Percentiles rank a stretch among this genome's conserved stretches.
phyloP scores from a whole-genome alignment of 139 green algal species.

The Spirogloea muscicola region DNA sequence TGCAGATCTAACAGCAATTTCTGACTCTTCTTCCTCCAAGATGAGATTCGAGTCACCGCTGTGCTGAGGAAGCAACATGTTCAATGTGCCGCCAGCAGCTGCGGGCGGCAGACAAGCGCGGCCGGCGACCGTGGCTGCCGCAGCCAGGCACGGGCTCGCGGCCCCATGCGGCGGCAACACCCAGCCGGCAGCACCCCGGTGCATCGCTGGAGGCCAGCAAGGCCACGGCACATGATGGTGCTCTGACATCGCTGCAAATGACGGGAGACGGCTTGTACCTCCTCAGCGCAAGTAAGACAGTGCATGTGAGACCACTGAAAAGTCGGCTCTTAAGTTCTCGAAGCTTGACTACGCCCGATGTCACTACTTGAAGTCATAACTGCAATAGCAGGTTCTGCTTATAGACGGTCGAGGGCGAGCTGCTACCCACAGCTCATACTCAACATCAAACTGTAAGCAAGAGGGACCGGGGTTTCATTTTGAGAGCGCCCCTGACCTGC shows the following conservation, averaged over 20 bases:
- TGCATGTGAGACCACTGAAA: not conserved
- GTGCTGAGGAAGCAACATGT: no score
- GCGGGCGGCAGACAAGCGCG: not conserved
- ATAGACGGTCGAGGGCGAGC: constrained; percentile 7
- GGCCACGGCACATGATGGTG: constrained; percentile 17
- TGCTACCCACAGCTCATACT: not conserved
- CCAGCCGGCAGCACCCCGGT: no score
- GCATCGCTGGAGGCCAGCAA: no score
- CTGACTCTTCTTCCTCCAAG: no score
- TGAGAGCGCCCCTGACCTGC: not conserved
- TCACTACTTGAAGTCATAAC: not conserved
- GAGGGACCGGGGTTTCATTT: constrained; percentile 5
- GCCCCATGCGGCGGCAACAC: not conserved
- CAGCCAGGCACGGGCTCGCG: no score
- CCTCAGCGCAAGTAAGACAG: constrained; percentile 50
- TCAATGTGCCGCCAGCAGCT: not conserved
- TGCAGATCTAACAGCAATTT: no score
- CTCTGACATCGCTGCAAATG: constrained; percentile 49
- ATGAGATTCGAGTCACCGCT: no score
- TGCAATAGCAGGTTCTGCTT: constrained; percentile 4
- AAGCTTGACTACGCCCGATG: not conserved
- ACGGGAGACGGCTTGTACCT: constrained; percentile 63
- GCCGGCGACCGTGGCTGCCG: not conserved
- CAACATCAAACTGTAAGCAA: constrained; percentile 14
- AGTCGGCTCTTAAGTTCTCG: not conserved